A percentile compares a stretch with the other conserved stretches of the same genome.
Evolutionary conservation across 1,284 basidiomycete species (phyloP).

Genomic region (Sanguinoderma infundibulare): DNA sequence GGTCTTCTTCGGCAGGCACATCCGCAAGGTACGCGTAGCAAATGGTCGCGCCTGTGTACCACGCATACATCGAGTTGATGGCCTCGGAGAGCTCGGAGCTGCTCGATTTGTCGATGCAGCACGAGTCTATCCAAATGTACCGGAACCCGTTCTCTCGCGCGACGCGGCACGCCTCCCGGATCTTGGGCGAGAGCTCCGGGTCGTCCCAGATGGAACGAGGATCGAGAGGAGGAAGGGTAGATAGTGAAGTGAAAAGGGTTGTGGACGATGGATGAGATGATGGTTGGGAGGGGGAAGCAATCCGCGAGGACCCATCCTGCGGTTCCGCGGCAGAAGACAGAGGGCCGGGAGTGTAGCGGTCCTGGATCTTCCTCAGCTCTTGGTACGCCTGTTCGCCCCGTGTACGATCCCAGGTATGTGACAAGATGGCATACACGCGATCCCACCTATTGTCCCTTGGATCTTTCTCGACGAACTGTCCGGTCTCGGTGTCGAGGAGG

Average conservation of each 20-base stretch:
- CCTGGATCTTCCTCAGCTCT: not conserved
- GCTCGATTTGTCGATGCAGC: not conserved
- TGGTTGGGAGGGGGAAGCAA: too few species aligned
- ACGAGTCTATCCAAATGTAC: not conserved
- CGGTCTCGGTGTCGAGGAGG: not conserved
- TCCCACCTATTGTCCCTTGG: not conserved
- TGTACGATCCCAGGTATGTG: not conserved
- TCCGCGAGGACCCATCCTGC: too few species aligned
- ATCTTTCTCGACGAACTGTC: not conserved
- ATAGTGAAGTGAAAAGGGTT: too few species aligned
- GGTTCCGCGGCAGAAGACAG: too few species aligned
- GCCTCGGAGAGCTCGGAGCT: not conserved
- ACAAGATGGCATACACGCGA: not conserved
- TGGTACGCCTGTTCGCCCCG: not conserved
- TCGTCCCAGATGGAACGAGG: not conserved
- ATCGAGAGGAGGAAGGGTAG: too few species aligned
- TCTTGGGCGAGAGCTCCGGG: not conserved
- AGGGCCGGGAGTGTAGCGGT: not conserved
- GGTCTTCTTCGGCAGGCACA: not conserved
- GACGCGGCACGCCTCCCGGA: not conserved
- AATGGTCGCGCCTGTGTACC: not conserved
- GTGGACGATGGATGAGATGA: too few species aligned
- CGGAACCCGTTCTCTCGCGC: not conserved
- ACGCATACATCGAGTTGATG: not conserved
- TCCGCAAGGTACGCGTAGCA: not conserved